A percentile compares a stretch with the other conserved stretches of the same genome.
phyloP scores from a whole-genome alignment of 495 filamentous ascomycete species.

The Hypomontagnella monticulosa region DNA sequence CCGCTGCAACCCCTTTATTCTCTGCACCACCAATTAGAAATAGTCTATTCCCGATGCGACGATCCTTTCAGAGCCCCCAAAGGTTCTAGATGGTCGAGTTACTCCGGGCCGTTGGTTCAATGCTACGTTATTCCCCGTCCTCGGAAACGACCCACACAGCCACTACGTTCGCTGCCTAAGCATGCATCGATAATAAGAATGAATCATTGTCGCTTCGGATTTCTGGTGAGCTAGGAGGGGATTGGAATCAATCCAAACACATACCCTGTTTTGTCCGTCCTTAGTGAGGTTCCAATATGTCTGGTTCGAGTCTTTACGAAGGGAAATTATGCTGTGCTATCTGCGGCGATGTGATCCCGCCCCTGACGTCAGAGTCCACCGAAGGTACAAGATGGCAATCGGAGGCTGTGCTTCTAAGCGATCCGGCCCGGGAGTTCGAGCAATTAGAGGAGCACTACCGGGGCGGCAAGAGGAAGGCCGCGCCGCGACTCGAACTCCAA shows the following conservation, averaged over 20 bases:
- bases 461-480: slow-evolving; percentile 10
- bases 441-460: slow-evolving; percentile 11
- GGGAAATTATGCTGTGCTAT: slow-evolving; percentile 26
- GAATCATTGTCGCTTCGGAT: neutral
- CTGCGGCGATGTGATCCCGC: slow-evolving; percentile 14
- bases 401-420: slow-evolving; percentile 16
- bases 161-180: too few species aligned
- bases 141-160: too few species aligned
- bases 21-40: slow-evolving; percentile 10
- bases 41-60: neutral
- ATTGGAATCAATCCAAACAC: neutral
- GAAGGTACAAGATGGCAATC: slow-evolving; percentile 13
- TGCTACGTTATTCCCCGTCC: neutral
- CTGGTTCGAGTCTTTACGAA: neutral
- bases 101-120: slow-evolving; percentile 19
- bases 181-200: neutral
- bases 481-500: neutral
- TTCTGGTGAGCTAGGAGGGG: neutral
- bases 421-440: slow-evolving; percentile 15
- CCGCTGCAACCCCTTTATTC: neutral
- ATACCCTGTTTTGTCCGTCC: too few species aligned
- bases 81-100: neutral
- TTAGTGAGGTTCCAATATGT: neutral
- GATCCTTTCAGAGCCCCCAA: slow-evolving; percentile 3
- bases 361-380: neutral